Percentiles rank a stretch among this genome's conserved stretches.
Evolutionary conservation across 2,329 filamentous ascomycete genomes (phyloP).

Genomic region (Aspergillus texensis): DNA sequence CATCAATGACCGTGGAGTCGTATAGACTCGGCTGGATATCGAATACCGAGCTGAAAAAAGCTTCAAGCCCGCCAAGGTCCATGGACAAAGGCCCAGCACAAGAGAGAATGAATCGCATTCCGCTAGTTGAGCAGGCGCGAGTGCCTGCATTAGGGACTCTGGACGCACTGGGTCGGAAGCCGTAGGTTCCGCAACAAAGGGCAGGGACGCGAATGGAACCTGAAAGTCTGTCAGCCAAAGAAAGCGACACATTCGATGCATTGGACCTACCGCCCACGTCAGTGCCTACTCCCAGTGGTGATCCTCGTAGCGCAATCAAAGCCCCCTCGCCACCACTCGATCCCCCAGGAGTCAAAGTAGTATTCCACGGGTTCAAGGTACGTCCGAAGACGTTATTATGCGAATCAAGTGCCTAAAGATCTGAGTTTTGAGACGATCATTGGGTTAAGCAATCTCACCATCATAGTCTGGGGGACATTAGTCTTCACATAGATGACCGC

Average conservation of each 20-base stretch:
- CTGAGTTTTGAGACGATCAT: constrained; percentile 6
- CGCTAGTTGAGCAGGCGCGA: constrained; percentile 20
- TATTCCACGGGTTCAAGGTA: constrained; percentile 45
- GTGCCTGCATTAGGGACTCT: constrained; percentile 28
- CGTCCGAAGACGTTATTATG: constrained; percentile 48
- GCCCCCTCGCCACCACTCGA: constrained; percentile 58
- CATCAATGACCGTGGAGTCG: constrained; percentile 24
- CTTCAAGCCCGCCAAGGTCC: constrained; percentile 22
- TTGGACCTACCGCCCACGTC: constrained; percentile 54
- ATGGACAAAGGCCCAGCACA: constrained; percentile 23
- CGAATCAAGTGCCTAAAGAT: constrained; percentile 35
- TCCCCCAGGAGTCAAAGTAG: constrained; percentile 35
- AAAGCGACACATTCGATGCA: background rate
- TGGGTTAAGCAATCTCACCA: constrained; percentile 51
- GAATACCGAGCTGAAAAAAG: constrained; percentile 19
- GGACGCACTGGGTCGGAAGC: constrained; percentile 33
- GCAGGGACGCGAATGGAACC: constrained; percentile 37
- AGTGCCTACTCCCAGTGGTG: constrained; percentile 63
- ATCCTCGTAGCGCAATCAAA: constrained; percentile 63
- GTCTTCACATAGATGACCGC: constrained; percentile 53
- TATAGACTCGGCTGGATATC: constrained; percentile 17
- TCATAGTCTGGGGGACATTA: constrained; percentile 58
- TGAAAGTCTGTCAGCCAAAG: background rate
- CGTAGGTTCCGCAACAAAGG: constrained; percentile 33
- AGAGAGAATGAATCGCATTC: constrained; percentile 26